Evolutionary conservation across 805 yeast genomes (phyloP).

Genomic region (Lachancea dasiensis): DNA sequence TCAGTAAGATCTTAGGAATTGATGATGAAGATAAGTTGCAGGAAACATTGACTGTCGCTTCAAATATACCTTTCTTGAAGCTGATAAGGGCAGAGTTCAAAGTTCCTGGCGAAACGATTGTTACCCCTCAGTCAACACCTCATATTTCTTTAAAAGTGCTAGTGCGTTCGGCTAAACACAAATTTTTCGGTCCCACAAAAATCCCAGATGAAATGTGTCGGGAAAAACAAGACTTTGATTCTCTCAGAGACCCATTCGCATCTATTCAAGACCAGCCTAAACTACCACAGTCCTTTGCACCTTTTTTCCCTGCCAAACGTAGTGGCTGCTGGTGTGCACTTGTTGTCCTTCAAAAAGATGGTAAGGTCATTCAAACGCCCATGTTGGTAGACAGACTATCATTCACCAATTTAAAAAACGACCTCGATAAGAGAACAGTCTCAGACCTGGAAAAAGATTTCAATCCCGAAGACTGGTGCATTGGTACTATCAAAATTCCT

Average conservation of each 20-base stretch:
- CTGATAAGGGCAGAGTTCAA: slow-evolving; percentile 64
- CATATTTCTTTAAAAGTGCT: slow-evolving; percentile 72
- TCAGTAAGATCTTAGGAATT: slow-evolving; percentile 51
- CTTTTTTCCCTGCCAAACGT: slow-evolving; percentile 62
- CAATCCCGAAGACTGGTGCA: slow-evolving; percentile 35
- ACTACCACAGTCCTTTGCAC: slow-evolving; percentile 62
- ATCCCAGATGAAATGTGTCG: slow-evolving; percentile 31
- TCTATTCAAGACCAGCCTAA: slow-evolving; percentile 62
- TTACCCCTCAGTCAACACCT: slow-evolving; percentile 67
- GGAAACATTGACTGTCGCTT: slow-evolving; percentile 50
- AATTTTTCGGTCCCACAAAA: slow-evolving; percentile 41
- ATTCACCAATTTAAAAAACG: slow-evolving; percentile 23
- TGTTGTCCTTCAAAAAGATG: slow-evolving; percentile 68
- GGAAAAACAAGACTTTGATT: slow-evolving; percentile 60
- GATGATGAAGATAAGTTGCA: slow-evolving; percentile 40
- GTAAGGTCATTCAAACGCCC: slow-evolving; percentile 69
- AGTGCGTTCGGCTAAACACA: slow-evolving; percentile 66
- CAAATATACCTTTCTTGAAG: slow-evolving; percentile 61
- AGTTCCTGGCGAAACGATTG: slow-evolving; percentile 76
- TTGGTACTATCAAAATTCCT: slow-evolving; percentile 74
- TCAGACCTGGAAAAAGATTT: slow-evolving; percentile 30
- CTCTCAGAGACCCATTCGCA: slow-evolving; percentile 64
- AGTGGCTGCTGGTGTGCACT: slow-evolving; percentile 59
- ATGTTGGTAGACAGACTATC: slow-evolving; percentile 25
- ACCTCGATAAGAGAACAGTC: slow-evolving; percentile 27